Conservation (phyloP, 805 yeast genomes). For the Clavispora asparagi region DNA sequence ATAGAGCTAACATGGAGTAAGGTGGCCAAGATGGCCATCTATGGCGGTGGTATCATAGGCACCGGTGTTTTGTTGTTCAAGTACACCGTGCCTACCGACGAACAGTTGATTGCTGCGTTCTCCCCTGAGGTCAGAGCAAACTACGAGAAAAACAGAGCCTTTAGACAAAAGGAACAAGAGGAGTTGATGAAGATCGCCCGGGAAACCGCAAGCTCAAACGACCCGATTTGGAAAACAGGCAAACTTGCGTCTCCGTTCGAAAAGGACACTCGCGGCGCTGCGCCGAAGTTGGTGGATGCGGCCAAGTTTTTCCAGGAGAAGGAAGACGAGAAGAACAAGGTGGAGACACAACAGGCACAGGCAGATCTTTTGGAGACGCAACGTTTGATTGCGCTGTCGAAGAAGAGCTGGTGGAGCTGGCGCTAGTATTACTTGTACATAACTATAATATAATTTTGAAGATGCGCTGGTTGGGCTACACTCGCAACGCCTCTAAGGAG, state of each 20-base stretch:
- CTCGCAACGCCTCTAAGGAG: neutral
- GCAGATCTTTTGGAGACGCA: slow-evolving; percentile 14
- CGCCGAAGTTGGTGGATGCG: slow-evolving; percentile 35
- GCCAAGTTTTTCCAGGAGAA: slow-evolving; percentile 44
- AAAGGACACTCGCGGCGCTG: slow-evolving; percentile 32
- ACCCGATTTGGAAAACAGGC: slow-evolving; percentile 83
- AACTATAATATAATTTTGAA: neutral
- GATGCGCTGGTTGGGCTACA: neutral
- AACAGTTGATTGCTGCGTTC: slow-evolving; percentile 62
- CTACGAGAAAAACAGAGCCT: slow-evolving; percentile 58
- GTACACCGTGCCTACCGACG: slow-evolving; percentile 81
- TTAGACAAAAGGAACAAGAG: slow-evolving; percentile 64
- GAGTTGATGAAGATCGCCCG: slow-evolving; percentile 64
- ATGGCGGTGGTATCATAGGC: slow-evolving; percentile 47
- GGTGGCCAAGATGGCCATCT: slow-evolving; percentile 1
- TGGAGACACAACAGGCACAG: slow-evolving; percentile 21
- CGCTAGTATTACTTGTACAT: slow-evolving; percentile 1
- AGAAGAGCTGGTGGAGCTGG: slow-evolving; percentile 19
- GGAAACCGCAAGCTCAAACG: slow-evolving; percentile 59
- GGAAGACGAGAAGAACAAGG: slow-evolving; percentile 36
- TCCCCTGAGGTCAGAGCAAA: slow-evolving; percentile 82
- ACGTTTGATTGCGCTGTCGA: slow-evolving; percentile 16
- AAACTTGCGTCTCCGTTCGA: slow-evolving; percentile 66
- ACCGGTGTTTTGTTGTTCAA: slow-evolving; percentile 68
- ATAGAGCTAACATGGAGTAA: neutral